A percentile compares a stretch with the other conserved stretches of the same genome.
Evolutionary conservation across 2,329 filamentous ascomycete species (phyloP).

Genomic region (Podosphaera leucotricha): DNA sequence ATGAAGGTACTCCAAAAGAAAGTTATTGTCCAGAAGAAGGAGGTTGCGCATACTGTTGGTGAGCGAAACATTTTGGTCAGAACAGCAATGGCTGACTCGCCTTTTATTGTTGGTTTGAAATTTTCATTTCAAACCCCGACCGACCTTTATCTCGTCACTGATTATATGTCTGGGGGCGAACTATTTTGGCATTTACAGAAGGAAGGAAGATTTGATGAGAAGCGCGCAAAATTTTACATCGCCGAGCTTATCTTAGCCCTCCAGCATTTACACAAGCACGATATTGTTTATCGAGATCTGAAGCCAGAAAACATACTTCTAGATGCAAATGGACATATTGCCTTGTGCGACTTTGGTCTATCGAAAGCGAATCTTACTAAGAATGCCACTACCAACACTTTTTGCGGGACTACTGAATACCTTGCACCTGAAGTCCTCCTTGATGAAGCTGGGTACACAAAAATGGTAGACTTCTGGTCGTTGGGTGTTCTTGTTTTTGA

Average conservation of each 20-base stretch:
- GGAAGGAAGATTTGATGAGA: constrained; percentile 86
- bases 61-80: constrained; percentile 94
- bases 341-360: constrained; percentile 87
- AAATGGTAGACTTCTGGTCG: constrained; percentile 99
- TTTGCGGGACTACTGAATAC: constrained; percentile 96
- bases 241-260: constrained; percentile 89
- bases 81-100: constrained; percentile 84
- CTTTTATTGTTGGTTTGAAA: constrained; percentile 93
- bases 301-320: constrained; percentile 96
- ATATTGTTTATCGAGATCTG: constrained; percentile 92
- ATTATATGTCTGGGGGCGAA: constrained; percentile 98
- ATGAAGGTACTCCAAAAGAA: constrained; percentile 99
- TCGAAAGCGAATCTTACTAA: constrained; percentile 95
- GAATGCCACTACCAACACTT: constrained; percentile 95
- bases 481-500: constrained; percentile 93
- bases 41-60: constrained; percentile 88
- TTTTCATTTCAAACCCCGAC: constrained; percentile 97
- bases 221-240: constrained; percentile 94
- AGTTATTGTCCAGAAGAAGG: constrained; percentile 99
- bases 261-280: constrained; percentile 84
- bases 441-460: constrained; percentile 93
- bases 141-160: constrained; percentile 92
- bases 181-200: constrained; percentile 98
- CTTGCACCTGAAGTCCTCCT: constrained; percentile 84
- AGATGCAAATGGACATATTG: constrained; percentile 93